These are phyloP conservation scores for Babesia ovata DNA, from an alignment of 169 alveolate species.

Conservation along the genomic window DNA sequence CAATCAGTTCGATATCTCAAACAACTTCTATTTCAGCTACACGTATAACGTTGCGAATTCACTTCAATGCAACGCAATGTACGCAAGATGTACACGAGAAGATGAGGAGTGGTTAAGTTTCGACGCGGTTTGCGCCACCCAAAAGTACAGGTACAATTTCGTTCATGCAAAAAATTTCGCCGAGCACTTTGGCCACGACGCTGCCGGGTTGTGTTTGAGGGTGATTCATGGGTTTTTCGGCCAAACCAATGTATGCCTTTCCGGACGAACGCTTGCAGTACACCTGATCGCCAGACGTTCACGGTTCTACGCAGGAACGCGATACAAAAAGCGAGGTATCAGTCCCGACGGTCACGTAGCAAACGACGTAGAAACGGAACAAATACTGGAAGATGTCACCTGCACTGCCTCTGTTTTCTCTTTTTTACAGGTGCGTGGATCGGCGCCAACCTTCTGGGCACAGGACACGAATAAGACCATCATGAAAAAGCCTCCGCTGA, in stretches of 20 bases:
- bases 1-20: constrained; percentile 61
- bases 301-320: constrained; percentile 91
- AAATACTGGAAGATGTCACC: constrained; percentile 78
- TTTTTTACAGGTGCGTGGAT: constrained; percentile 92
- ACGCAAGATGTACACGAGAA: constrained; percentile 2
- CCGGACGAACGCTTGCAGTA: constrained; percentile 63
- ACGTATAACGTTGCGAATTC: constrained; percentile 69
- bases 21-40: constrained; percentile 71
- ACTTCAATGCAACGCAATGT: constrained; percentile 58
- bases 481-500: constrained; percentile 72
- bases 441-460: constrained; percentile 94
- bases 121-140: constrained; percentile 43
- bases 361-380: constrained; percentile 95
- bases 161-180: constrained; percentile 54
- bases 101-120: constrained; percentile 37
- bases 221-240: constrained; percentile 72
- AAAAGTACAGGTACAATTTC: constrained; percentile 68
- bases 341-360: constrained; percentile 85
- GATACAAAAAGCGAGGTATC: constrained; percentile 93
- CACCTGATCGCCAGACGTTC: constrained; percentile 90
- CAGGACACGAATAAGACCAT: constrained; percentile 73
- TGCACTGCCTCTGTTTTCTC: constrained; percentile 80
- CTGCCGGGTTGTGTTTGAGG: constrained; percentile 42
- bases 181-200: constrained; percentile 5
- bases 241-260: constrained; percentile 47